Conservation (phyloP, 2,329 filamentous ascomycete species). For the Tolypocladium cylindrosporum region DNA sequence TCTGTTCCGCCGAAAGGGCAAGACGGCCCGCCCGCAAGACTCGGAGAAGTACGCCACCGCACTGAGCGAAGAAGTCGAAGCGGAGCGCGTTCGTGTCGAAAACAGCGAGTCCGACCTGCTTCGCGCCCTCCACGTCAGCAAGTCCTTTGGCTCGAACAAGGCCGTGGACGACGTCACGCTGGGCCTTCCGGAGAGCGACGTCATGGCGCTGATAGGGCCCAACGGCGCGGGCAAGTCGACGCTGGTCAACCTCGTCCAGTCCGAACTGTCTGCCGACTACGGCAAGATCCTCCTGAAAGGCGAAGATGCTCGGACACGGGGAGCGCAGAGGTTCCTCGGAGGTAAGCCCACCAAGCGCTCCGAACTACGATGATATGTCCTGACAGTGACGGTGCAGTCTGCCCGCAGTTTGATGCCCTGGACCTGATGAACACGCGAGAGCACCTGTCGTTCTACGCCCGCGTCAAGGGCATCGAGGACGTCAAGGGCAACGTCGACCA, state of each 20-base stretch:
- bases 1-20: conserved; percentile 29
- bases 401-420: conserved; percentile 73
- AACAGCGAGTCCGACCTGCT: conserved; percentile 49
- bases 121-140: conserved; percentile 63
- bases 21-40: background rate
- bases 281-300: conserved; percentile 65
- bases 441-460: conserved; percentile 73
- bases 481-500: conserved; percentile 62
- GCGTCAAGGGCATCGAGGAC: conserved; percentile 62
- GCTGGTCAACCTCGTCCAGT: conserved; percentile 72
- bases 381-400: conserved; percentile 41
- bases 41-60: background rate
- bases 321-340: conserved; percentile 59
- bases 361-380: background rate
- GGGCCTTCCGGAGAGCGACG: conserved; percentile 61
- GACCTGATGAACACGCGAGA: conserved; percentile 77
- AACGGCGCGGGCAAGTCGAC: conserved; percentile 84
- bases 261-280: conserved; percentile 59
- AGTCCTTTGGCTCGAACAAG: conserved; percentile 58
- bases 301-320: conserved; percentile 44
- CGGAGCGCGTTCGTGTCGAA: conserved; percentile 52
- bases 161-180: conserved; percentile 77
- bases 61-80: conserved; percentile 19
- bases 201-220: conserved; percentile 74
- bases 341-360: conserved; percentile 31